phyloP scores from a whole-genome alignment of 1,284 basidiomycete species.

The Leccinum cinnamomeum region DNA sequence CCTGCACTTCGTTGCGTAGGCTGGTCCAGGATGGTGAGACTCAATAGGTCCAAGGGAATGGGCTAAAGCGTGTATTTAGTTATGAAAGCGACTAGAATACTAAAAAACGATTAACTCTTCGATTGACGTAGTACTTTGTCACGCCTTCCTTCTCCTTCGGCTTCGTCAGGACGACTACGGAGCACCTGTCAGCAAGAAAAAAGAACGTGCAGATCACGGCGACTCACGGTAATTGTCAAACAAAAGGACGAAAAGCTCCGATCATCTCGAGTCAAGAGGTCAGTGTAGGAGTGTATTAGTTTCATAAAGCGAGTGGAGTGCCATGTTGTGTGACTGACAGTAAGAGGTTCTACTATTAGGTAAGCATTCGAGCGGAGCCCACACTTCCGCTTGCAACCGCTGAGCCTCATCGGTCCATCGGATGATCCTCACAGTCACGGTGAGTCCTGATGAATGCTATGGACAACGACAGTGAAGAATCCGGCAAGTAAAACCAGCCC shows the following conservation, averaged over 20 bases:
- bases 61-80: constrained; percentile 50
- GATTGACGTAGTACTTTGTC: constrained; percentile 77
- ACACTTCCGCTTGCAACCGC: neutral
- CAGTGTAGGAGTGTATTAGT: too few relatives aligned
- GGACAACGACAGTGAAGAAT: neutral
- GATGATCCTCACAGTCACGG: neutral
- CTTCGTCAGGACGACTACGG: constrained; percentile 77
- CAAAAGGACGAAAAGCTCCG: constrained; percentile 81
- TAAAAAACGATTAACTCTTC: constrained; percentile 57
- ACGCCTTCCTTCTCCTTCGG: constrained; percentile 70
- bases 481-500: neutral
- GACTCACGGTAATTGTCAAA: constrained; percentile 90
- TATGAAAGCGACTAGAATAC: neutral
- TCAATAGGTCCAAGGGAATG: constrained; percentile 85
- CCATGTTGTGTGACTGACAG: too few relatives aligned
- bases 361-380: too few relatives aligned
- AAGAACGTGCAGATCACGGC: neutral
- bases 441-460: neutral
- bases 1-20: constrained; percentile 65
- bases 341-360: too few relatives aligned
- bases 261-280: too few relatives aligned
- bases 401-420: too few relatives aligned
- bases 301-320: too few relatives aligned
- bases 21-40: constrained; percentile 74
- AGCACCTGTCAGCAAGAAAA: constrained; percentile 9